Conservation (phyloP, 129 eudicot genomes). For the Solidago caesia region DNA sequence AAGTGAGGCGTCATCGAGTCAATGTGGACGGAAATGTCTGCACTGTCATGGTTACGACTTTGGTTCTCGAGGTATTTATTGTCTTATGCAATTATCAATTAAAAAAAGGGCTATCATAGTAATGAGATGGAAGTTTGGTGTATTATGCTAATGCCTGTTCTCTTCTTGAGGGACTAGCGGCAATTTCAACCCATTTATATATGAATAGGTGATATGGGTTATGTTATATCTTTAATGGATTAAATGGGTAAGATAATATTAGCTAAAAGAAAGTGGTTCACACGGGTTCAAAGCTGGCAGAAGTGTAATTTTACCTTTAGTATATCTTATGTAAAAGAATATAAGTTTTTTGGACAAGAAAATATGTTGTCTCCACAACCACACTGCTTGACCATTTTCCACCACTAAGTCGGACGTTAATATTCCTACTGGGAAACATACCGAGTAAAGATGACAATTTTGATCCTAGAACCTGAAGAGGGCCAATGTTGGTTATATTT, state of each 20-base stretch:
- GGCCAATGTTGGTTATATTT: no score
- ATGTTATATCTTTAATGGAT: neutral
- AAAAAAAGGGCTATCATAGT: neutral
- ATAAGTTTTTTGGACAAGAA: no score
- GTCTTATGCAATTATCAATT: neutral
- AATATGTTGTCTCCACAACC: no score
- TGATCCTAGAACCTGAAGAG: no score
- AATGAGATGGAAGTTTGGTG: neutral
- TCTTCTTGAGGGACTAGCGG: neutral
- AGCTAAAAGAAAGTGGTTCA: neutral
- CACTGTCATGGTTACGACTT: constrained; percentile 86
- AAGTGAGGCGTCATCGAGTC: constrained; percentile 80
- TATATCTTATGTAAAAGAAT: no score
- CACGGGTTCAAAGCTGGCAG: neutral
- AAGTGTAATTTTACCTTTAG: neutral
- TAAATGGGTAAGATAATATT: neutral
- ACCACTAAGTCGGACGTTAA: no score
- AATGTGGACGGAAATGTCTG: constrained; percentile 89
- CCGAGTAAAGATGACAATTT: neutral
- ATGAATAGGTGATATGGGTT: neutral
- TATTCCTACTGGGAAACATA: neutral
- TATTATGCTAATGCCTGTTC: neutral
- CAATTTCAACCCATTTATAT: neutral
- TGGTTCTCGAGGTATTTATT: constrained; percentile 89
- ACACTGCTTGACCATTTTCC: no score